A percentile compares a stretch with the other conserved stretches of the same genome.
phyloP scores from a whole-genome alignment of 2,329 filamentous ascomycete genomes.

The Chaetomium olivaceum region DNA sequence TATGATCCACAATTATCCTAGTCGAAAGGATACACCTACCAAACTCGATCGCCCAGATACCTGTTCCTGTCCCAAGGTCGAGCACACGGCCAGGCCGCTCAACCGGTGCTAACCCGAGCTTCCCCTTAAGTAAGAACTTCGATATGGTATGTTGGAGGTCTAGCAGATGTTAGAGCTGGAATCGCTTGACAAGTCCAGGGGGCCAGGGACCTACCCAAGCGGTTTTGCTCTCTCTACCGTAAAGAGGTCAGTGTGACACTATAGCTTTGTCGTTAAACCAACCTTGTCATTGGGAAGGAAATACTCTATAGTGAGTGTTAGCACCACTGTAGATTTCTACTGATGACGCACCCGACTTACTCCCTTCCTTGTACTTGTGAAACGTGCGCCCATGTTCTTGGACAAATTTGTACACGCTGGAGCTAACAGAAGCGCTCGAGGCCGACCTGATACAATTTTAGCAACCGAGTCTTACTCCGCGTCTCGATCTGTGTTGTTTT shows the following conservation, averaged over 20 bases:
- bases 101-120: constrained; percentile 22
- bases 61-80: constrained; percentile 27
- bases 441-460: constrained; percentile 6
- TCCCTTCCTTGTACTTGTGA: constrained; percentile 28
- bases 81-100: constrained; percentile 19
- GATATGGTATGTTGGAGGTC: constrained; percentile 27
- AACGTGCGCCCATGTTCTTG: constrained; percentile 26
- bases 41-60: constrained; percentile 29
- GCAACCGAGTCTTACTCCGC: not conserved
- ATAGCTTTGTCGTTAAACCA: not conserved
- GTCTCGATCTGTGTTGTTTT: not conserved
- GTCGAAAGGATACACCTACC: constrained; percentile 9
- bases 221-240: constrained; percentile 21
- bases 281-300: constrained; percentile 28
- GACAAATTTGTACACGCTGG: constrained; percentile 26
- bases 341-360: constrained; percentile 2
- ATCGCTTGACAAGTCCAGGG: not conserved
- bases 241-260: not conserved
- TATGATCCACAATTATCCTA: not conserved
- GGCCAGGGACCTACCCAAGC: constrained; percentile 16
- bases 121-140: constrained; percentile 21
- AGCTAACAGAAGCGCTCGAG: constrained; percentile 18
- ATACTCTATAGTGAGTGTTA: constrained; percentile 18
- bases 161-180: not conserved
- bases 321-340: not conserved